Evolutionary conservation across 768 basidiomycete genomes (phyloP).

Genomic region (Leccinum longicurvipes): DNA sequence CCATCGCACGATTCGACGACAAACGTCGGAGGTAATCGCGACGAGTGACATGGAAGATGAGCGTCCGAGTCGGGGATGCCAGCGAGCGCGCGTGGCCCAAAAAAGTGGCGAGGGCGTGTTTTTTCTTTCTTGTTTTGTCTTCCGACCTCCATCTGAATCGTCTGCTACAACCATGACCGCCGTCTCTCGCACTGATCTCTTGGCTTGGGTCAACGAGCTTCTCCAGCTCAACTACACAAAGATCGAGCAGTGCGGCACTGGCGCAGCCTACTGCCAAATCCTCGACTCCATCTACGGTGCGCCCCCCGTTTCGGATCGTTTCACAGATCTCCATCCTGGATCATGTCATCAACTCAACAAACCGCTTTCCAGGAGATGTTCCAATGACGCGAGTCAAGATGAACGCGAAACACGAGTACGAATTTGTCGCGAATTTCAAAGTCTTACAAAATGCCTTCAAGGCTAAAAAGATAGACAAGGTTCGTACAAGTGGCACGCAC

Average conservation of each 20-base stretch:
- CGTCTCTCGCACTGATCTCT: constrained; percentile 76
- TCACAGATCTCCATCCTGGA: constrained; percentile 22
- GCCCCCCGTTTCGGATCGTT: constrained; percentile 26
- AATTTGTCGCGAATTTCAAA: constrained; percentile 94
- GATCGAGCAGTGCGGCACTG: constrained; percentile 87
- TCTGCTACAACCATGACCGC: constrained; percentile 47
- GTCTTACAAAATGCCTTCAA: constrained; percentile 93
- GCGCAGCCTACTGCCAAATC: constrained; percentile 93
- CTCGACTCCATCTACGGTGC: constrained; percentile 91
- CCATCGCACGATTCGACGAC: constrained; percentile 38
- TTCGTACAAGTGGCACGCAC: constrained; percentile 27
- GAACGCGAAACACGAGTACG: constrained; percentile 94
- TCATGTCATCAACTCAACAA: constrained; percentile 8
- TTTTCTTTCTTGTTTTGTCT: constrained; percentile 1
- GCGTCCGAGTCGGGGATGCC: neutral
- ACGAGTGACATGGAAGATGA: constrained; percentile 13
- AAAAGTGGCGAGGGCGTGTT: neutral
- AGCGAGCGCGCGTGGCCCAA: neutral
- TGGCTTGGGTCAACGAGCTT: constrained; percentile 93
- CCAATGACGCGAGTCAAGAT: constrained; percentile 94
- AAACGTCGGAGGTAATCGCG: constrained; percentile 42
- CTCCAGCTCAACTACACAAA: constrained; percentile 90
- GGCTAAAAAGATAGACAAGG: constrained; percentile 92
- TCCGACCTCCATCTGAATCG: constrained; percentile 10
- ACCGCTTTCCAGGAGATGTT: constrained; percentile 61